Percentiles rank a stretch among this genome's conserved stretches.
Evolutionary conservation across 805 yeast genomes (phyloP).

Genomic region (Ogataea trehalophila): DNA sequence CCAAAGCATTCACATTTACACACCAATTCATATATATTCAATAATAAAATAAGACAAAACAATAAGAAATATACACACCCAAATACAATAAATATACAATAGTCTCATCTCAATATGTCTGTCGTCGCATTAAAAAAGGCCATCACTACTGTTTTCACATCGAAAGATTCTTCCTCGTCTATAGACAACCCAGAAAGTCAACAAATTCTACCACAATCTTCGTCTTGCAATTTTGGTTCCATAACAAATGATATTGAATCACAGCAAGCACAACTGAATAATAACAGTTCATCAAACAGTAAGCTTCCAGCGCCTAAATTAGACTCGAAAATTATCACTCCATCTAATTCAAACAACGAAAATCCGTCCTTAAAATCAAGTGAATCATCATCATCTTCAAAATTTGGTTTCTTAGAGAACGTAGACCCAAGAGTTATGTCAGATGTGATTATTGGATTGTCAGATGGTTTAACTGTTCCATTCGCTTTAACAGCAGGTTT

Average conservation of each 20-base stretch:
- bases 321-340: slow-evolving; percentile 1
- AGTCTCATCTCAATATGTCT: slow-evolving; percentile 5
- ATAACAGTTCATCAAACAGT: neutral
- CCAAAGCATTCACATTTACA: too few species aligned
- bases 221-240: slow-evolving; percentile 10
- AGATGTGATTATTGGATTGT: slow-evolving; percentile 87
- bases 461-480: slow-evolving; percentile 97
- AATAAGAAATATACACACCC: too few species aligned
- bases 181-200: neutral
- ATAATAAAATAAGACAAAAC: too few species aligned
- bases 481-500: slow-evolving; percentile 97
- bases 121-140: slow-evolving; percentile 13
- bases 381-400: neutral
- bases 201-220: neutral
- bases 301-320: neutral
- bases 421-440: slow-evolving; percentile 91
- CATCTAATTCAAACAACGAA: neutral
- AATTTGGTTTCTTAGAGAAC: slow-evolving; percentile 37
- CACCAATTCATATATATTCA: too few species aligned
- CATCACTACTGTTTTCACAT: neutral
- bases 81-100: too few species aligned
- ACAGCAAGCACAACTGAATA: slow-evolving; percentile 5
- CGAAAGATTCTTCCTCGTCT: neutral
- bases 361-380: neutral
- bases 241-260: slow-evolving; percentile 4